Base-by-base conservation (phyloP, 495 filamentous ascomycete species). In the Penicillium diatomitis region DNA sequence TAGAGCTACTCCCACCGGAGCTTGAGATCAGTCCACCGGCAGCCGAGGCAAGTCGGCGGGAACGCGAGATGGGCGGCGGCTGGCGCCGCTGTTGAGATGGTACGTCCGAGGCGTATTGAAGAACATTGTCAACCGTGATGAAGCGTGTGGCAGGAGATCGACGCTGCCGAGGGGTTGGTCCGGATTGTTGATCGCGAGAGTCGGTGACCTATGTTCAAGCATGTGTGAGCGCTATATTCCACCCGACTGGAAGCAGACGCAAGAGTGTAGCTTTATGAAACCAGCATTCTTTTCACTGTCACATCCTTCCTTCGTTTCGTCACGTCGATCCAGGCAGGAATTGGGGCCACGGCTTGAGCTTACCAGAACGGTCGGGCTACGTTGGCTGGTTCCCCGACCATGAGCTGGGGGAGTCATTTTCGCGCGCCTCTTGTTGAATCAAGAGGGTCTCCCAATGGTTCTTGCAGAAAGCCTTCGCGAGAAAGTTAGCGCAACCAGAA, bases 111-210 rank as follows among this genome's bases (percentile, higher is more conserved):
- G 89, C 82, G 69, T 94, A 87, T 66, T 94, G 89, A 3, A 99
- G 82, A 50, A 97, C 84, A 58, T 89, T 96, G 66, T 99, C 92
- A 60, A 99, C 94, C 8, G 88, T 94, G 55, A 98, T 87, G 63
- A 92, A 82, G 41, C 90, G 88, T 51, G 84, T 90, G 38, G 79
- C 70, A 32, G 74, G 70, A 38, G 65, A 71, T 41, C 63, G 65
- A 37, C 60, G 68, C 31, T 60, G 67, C 48, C 58, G 66, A 41
- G 62, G 67, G 35, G 58, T 65, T 5, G 51, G 44, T 8, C 66
- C 44, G 5, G 59, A 58, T 49, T 70, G 68, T 44, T 71, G 69
- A 49, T 84, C 78, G 42, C 79, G 75, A 27, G 79, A 69, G 52
- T 84, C 80, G 5, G 81, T 81, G 40, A 82, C 79, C 80, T 82